Base-by-base conservation (phyloP, 2,329 filamentous ascomycete genomes). In the Coccinonectria pachysandricola region DNA sequence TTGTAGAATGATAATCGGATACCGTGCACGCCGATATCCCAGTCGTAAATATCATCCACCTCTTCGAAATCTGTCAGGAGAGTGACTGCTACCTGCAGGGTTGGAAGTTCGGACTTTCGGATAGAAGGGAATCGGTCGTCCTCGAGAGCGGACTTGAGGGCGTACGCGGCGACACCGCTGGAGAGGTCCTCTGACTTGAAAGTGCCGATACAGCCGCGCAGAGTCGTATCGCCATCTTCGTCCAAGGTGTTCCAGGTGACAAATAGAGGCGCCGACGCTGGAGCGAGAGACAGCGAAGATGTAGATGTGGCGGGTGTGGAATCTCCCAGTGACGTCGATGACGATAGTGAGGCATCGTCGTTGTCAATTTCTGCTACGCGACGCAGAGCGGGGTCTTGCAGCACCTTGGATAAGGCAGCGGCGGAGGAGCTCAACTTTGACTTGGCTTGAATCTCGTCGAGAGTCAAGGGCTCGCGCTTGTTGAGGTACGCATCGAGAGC, bases 121-220 rank as follows among this genome's bases (percentile, higher is more conserved):
- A 80, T 62, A 30, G 73, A 70, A 8, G 55, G 48, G 59, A 80
- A 80, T 24, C 75, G 72, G 33, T 56, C 64, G 54, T 80, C 75
- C 30, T 75, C 59, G 12, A 79, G 56, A 3, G 74, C 74, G 53
- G 87, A 86, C 26, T 80, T 91, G 40, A 93, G 59, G 23, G 87
- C 81, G 57, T 95, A 96, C 34, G 74, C 75, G 27, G 74, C 64
- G 21, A 98, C 62, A 4, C 86, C 87, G 2, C 71, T 57, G 15
- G 75, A 66, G 8, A 98, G 70, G 25, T 79, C 72, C 45, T 83
- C 74, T 3, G 76, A 54, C 47, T 87, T 81, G 48, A 96, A 98
- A 3, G 88, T 98, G 42, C 91, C 91, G 50, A 98, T 96, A 64
- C 91, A 98, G 33, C 91, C 91, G 33, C 91, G 79, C 21, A 98